Evolutionary conservation across 495 filamentous ascomycete genomes (phyloP).

Genomic region (Aspergillus nanangensis): DNA sequence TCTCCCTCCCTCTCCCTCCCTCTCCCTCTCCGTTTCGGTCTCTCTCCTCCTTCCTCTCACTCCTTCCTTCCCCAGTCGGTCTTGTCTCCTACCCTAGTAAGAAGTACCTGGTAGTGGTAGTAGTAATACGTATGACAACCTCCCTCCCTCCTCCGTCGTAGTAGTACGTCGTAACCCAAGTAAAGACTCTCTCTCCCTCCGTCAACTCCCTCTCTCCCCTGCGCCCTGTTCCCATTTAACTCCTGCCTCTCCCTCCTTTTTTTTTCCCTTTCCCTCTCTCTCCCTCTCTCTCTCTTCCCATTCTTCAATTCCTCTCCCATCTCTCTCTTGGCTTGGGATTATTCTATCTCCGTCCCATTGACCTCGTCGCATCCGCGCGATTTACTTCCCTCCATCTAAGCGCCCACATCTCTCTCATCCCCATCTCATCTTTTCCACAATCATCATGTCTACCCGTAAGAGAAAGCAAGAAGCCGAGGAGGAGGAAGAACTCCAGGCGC

Average conservation of each 20-base stretch:
- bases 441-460: slow-evolving; percentile 59
- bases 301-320: slow-evolving; percentile 14
- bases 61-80: background rate
- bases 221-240: too few relatives aligned
- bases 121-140: too few relatives aligned
- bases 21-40: background rate
- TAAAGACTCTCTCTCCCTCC: too few relatives aligned
- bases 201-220: too few relatives aligned
- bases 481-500: slow-evolving; percentile 54
- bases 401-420: background rate
- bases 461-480: slow-evolving; percentile 60
- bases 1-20: background rate
- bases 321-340: slow-evolving; percentile 6
- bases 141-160: too few relatives aligned
- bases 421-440: background rate
- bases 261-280: slow-evolving; percentile 12
- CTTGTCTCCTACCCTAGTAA: too few relatives aligned
- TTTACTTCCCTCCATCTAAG: too few relatives aligned
- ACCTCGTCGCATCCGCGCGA: too few relatives aligned
- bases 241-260: slow-evolving; percentile 12
- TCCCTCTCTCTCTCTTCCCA: slow-evolving; percentile 16
- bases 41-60: background rate
- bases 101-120: too few relatives aligned
- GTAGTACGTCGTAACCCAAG: too few relatives aligned
- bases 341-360: slow-evolving; percentile 7